Base-by-base conservation (phyloP, 1,284 basidiomycete genomes). In the Cryptococcus sp. region DNA sequence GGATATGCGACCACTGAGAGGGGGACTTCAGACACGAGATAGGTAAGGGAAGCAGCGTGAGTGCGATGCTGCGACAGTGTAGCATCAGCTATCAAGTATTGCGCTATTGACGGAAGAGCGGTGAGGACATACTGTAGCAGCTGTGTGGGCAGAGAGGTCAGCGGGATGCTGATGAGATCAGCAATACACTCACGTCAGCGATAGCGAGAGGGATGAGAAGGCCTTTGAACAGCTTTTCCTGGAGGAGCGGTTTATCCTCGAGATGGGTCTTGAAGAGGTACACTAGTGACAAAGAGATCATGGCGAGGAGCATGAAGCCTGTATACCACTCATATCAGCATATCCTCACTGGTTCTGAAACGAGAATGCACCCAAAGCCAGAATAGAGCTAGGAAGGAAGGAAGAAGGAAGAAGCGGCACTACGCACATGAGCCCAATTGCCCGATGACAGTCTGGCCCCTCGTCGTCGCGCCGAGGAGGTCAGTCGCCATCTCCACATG, bases 231-330 rank as follows among this genome's bases (percentile, higher is more conserved):
- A 79, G 52, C 47, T 61, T 68, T 53, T 76, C 77, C 57, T 73
- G 71, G 16, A 67, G 30, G 10, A 55, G 60, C 17, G 60, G 62
- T 20, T 64, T 60, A 52, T 47, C 53, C 27, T 51, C 52, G 19
- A 73, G 56, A 27, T 69, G 58, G 10, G 64, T 64, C 47, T 62
- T 67, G 60, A 78, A 64, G 2, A 70, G 56, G 1, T 71, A 73
- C 27, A 79, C 64, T 19, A 79, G 58, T 13, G 71, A 70, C n/a
- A 74, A 60, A 0, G 75, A 77, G 16, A 79, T 63, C 55, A 80
- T 58, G 0, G 78, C 77, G 15, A 81, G 62, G 7, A 81, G 67
- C 52, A 79, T 64, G 66, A 78, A 81, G 61, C 78, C 78, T 79
- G 56, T 0, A 13, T n/a, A 25, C 27, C 5, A 19, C 17, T 20